Percentiles rank a stretch among this genome's conserved stretches.
phyloP scores from a whole-genome alignment of 2,329 filamentous ascomycete genomes.

The Aspergillus novofumigatus region DNA sequence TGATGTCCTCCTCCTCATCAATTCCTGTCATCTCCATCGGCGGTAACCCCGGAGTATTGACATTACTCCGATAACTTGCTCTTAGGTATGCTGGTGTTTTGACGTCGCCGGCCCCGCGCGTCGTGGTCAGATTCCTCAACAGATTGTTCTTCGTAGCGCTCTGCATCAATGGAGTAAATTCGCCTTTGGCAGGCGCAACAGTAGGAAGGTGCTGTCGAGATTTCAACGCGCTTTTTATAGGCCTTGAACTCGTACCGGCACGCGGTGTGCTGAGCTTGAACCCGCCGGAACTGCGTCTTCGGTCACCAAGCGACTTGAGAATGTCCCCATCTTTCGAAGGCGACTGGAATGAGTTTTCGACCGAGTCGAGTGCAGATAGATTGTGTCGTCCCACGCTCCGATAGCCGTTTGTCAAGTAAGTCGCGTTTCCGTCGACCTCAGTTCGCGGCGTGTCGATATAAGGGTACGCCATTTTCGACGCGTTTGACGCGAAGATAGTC shows the following conservation, averaged over 20 bases:
- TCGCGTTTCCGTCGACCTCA: constrained; percentile 72
- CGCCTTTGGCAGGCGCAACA: constrained; percentile 55
- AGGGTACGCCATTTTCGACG: constrained; percentile 57
- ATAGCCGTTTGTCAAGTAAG: constrained; percentile 65
- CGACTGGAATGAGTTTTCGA: constrained; percentile 81
- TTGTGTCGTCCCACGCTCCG: constrained; percentile 48
- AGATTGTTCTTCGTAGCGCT: constrained; percentile 66
- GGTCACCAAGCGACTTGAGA: constrained; percentile 67
- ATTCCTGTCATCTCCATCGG: constrained; percentile 66
- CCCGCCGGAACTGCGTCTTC: constrained; percentile 47
- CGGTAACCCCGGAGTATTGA: constrained; percentile 71
- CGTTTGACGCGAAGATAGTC: constrained; percentile 13
- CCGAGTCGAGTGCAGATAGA: constrained; percentile 64
- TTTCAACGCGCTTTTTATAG: constrained; percentile 51
- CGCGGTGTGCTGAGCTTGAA: constrained; percentile 69
- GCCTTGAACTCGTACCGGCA: constrained; percentile 53
- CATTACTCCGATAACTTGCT: constrained; percentile 60
- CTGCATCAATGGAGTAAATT: constrained; percentile 94
- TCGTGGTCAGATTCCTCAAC: constrained; percentile 55
- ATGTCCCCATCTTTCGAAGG: constrained; percentile 74
- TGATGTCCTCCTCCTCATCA: constrained; percentile 59
- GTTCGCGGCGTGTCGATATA: constrained; percentile 84
- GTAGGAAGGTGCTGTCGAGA: constrained; percentile 68
- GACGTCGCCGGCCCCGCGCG: constrained; percentile 51
- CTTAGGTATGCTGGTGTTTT: constrained; percentile 67